Evolutionary conservation across 2,329 filamentous ascomycete species (phyloP).

Genomic region (Colletotrichum nymphaeae): DNA sequence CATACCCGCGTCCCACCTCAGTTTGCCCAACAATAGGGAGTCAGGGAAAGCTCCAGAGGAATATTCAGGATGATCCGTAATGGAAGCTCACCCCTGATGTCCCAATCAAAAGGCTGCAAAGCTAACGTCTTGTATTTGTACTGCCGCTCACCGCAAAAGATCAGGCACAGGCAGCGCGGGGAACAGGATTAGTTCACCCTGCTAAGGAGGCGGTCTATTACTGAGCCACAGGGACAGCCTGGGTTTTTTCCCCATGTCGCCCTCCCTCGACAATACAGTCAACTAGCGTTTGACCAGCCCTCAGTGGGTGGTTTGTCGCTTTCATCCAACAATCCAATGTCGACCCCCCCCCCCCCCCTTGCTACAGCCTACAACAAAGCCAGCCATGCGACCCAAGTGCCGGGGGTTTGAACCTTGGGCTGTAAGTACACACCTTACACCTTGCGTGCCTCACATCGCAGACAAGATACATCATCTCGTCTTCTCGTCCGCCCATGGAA

Average conservation of each 20-base stretch:
- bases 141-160: conserved; percentile 31
- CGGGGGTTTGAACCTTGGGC: conserved; percentile 31
- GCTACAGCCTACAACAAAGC: conserved; percentile 8
- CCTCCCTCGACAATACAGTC: conserved; percentile 9
- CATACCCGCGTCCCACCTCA: conserved; percentile 25
- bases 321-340: conserved; percentile 26
- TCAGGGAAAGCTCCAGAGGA: conserved; percentile 5
- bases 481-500: conserved; percentile 3
- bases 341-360: conserved; percentile 6
- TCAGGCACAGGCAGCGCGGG: conserved; percentile 27
- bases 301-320: conserved; percentile 26
- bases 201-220: conserved; percentile 30
- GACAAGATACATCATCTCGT: conserved; percentile 20
- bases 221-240: conserved; percentile 33
- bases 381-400: conserved; percentile 33
- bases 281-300: conserved; percentile 32
- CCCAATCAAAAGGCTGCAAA: conserved; percentile 17
- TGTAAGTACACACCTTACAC: conserved; percentile 4
- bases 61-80: conserved; percentile 9
- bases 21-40: conserved; percentile 3
- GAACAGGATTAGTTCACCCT: conserved; percentile 11
- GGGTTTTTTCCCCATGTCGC: conserved; percentile 19
- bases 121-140: conserved; percentile 10
- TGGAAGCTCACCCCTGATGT: conserved; percentile 2
- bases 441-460: conserved; percentile 23